Base-by-base conservation (phyloP, 2,329 filamentous ascomycete genomes). In the Xylaria sp. region DNA sequence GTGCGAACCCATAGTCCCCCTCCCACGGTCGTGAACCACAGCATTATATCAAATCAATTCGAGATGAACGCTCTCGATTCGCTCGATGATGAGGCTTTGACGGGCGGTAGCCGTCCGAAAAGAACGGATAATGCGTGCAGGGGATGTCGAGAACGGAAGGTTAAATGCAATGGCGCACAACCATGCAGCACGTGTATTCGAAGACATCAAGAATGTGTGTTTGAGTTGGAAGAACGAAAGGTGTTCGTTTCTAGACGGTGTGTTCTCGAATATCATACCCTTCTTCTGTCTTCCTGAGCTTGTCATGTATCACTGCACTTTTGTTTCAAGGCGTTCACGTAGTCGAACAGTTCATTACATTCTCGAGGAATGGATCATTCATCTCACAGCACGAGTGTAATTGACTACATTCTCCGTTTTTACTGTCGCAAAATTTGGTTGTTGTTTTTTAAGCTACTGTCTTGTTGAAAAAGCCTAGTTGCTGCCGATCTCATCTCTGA, bases 241-340 rank as follows among this genome's bases (percentile, higher is more conserved):
- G 47, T 58, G n/a, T 42, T 43, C 28, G 38, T 58, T 37, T 58
- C 56, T 33, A 58, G 56, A 58, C 49, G 56, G 46, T 58, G 37
- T 25, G 55, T 51, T 35, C n/a, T 43, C 11, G 14, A 14, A 15
- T 21, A n/a, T 31, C n/a, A 17, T 25, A 5, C 8, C 11, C 12
- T 15, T 25, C 23, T 21, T n/a, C 15, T 14, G 4, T 31, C n/a
- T n/a, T n/a, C n/a, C n/a, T n/a, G n/a, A n/a, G n/a, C n/a, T n/a
- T n/a, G n/a, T n/a, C n/a, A n/a, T n/a, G n/a, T n/a, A 1, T 28
- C 12, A 6, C 15, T 5, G 19, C 11, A 15, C 9, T 19, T 19
- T 19, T 40, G 23, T 56, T 25, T 7, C 42, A 8, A 17, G 6
- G 33, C 8, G 4, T 47, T 51, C 19, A 38, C 21, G 3, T 51